Percentiles rank a stretch among this genome's conserved stretches.
phyloP scores from a whole-genome alignment of 202 grass and related monocot species.

The Zoysia matrella region DNA sequence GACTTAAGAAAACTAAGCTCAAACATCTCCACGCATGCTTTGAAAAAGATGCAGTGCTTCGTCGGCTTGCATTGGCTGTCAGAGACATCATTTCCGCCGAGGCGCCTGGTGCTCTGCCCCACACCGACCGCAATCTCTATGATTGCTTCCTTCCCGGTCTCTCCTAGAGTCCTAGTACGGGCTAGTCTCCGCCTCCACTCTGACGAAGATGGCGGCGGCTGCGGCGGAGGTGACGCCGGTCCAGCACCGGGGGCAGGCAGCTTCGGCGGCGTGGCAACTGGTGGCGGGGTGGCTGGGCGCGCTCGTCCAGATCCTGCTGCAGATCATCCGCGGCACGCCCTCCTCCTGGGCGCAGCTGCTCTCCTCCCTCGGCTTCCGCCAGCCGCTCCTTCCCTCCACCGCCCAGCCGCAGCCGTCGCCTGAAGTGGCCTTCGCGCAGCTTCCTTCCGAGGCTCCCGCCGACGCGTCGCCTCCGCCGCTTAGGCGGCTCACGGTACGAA shows the following conservation, averaged over 20 bases:
- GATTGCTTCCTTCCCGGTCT: conserved; percentile 48
- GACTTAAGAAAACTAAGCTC: too few relatives aligned
- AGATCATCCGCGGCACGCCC: conserved; percentile 50
- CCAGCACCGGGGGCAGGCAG: conserved; percentile 34
- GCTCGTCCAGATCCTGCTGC: conserved; percentile 66
- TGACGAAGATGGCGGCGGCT: conserved; percentile 42
- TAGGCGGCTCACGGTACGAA: conserved; percentile 64
- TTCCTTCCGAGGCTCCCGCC: conserved; percentile 49
- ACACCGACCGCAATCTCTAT: background rate
- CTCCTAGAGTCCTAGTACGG: background rate
- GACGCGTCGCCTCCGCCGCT: conserved; percentile 34
- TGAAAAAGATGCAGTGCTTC: background rate
- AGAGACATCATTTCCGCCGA: background rate
- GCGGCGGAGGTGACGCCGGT: conserved; percentile 32
- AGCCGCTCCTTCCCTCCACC: conserved; percentile 46
- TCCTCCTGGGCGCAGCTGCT: conserved; percentile 53
- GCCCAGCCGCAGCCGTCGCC: conserved; percentile 12
- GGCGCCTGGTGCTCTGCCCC: background rate
- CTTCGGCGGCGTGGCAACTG: conserved; percentile 52
- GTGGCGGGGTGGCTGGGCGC: conserved; percentile 58
- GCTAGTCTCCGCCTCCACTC: conserved; percentile 30
- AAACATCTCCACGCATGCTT: too few relatives aligned
- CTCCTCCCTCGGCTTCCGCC: conserved; percentile 43
- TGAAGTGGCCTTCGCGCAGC: conserved; percentile 62
- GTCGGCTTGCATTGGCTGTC: background rate